A percentile compares a stretch with the other conserved stretches of the same genome.
These are phyloP conservation scores for Fusarium papillatum DNA, from an alignment of 2,329 filamentous ascomycete genomes.

Conservation along the genomic window DNA sequence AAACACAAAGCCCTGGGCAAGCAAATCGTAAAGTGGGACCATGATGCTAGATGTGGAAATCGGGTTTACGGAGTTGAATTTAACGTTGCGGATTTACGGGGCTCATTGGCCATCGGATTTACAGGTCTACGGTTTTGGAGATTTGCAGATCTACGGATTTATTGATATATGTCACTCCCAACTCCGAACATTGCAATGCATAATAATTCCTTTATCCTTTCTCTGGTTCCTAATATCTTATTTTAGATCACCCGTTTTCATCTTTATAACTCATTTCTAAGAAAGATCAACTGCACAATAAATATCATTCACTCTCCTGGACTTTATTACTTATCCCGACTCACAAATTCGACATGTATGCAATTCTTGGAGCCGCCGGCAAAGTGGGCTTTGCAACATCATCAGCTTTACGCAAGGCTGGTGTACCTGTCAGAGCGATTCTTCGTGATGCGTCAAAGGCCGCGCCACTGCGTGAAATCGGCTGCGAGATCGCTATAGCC, in stretches of 20 bases:
- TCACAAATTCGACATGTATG: not conserved
- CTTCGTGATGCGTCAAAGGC: not conserved
- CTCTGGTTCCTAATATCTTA: not conserved
- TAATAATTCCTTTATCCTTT: not conserved
- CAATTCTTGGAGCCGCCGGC: not conserved
- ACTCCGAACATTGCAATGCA: not conserved
- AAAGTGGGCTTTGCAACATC: not conserved
- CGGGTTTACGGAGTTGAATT: not conserved
- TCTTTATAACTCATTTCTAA: no score
- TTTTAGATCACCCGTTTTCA: not conserved
- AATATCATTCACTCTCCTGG: not conserved
- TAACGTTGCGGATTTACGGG: not conserved
- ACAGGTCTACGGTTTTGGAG: not conserved
- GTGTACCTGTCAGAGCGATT: not conserved
- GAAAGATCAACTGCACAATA: not conserved
- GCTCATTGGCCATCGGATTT: not conserved
- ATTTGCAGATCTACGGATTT: not conserved
- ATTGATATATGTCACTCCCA: not conserved
- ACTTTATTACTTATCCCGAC: not conserved
- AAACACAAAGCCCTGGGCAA: not conserved
- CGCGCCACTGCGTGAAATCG: not conserved
- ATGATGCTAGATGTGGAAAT: not conserved
- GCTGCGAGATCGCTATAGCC: not conserved
- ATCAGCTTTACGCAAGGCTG: not conserved
- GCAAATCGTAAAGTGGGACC: not conserved